A percentile compares a stretch with the other conserved stretches of the same genome.
Evolutionary conservation across 208 protist genomes (phyloP).

Genomic region (Spongospora subterranea): DNA sequence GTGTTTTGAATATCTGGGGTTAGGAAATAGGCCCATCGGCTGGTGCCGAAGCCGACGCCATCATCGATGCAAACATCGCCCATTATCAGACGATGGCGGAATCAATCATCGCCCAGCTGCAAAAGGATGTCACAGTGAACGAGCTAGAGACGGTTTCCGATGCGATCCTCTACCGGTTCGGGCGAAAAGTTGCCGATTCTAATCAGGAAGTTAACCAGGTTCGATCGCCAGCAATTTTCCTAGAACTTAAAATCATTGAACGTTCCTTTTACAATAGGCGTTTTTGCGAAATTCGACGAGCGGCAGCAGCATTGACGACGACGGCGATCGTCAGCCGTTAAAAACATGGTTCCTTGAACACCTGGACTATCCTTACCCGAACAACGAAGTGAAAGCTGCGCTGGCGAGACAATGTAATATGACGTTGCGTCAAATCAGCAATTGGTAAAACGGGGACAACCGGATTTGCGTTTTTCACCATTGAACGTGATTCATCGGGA

Average conservation of each 20-base stretch:
- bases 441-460: slow-evolving; percentile 1
- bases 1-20: background rate
- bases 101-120: background rate
- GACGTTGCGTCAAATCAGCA: slow-evolving; percentile 27
- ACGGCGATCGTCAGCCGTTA: background rate
- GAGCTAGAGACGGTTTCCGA: background rate
- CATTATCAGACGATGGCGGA: background rate
- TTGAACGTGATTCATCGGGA: background rate
- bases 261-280: too few relatives aligned
- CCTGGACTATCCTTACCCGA: background rate
- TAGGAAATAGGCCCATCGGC: background rate
- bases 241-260: background rate
- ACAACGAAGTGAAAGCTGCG: slow-evolving; percentile 9
- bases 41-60: background rate
- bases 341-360: slow-evolving; percentile 41
- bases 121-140: background rate
- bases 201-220: background rate
- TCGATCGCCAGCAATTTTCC: background rate
- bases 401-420: background rate
- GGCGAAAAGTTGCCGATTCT: background rate
- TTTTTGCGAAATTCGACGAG: too few relatives aligned
- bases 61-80: background rate
- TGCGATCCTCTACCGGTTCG: background rate
- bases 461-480: too few relatives aligned
- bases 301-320: too few relatives aligned